Conservation (phyloP, 805 yeast genomes). For the Debaryomyces prosopidis region DNA sequence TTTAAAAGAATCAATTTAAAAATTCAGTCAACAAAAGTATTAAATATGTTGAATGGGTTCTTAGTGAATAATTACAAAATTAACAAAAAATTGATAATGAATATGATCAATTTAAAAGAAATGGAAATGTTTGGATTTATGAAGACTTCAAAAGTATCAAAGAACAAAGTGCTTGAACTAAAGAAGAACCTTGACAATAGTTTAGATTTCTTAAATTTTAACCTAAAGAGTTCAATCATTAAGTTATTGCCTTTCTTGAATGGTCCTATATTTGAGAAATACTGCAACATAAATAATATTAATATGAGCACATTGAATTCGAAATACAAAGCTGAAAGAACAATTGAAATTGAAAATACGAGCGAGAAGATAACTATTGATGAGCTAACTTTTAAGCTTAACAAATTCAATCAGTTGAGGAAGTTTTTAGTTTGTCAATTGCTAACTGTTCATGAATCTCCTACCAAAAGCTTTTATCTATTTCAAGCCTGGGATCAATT, state of each 20-base stretch:
- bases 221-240: constrained; percentile 26
- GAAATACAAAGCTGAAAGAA: constrained; percentile 9
- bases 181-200: constrained; percentile 22
- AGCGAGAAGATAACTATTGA: constrained; percentile 6
- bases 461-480: constrained; percentile 30
- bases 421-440: constrained; percentile 40
- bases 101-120: constrained; percentile 33
- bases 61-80: constrained; percentile 33
- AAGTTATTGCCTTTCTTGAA: constrained; percentile 33
- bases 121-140: constrained; percentile 22
- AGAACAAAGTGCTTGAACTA: constrained; percentile 8
- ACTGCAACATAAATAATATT: constrained; percentile 38
- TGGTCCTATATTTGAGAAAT: constrained; percentile 40
- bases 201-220: constrained; percentile 27
- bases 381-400: constrained; percentile 16
- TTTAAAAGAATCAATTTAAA: constrained; percentile 20
- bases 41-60: constrained; percentile 27
- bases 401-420: constrained; percentile 36
- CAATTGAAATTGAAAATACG: background rate
- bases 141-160: constrained; percentile 6
- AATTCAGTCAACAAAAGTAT: constrained; percentile 23
- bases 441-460: constrained; percentile 33
- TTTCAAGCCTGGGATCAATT: constrained; percentile 25
- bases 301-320: constrained; percentile 16
- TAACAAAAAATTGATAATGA: constrained; percentile 36